Percentiles rank a stretch among this genome's conserved stretches.
Evolutionary conservation across 2,329 filamentous ascomycete species (phyloP).

Genomic region (Davidsoniella australis): DNA sequence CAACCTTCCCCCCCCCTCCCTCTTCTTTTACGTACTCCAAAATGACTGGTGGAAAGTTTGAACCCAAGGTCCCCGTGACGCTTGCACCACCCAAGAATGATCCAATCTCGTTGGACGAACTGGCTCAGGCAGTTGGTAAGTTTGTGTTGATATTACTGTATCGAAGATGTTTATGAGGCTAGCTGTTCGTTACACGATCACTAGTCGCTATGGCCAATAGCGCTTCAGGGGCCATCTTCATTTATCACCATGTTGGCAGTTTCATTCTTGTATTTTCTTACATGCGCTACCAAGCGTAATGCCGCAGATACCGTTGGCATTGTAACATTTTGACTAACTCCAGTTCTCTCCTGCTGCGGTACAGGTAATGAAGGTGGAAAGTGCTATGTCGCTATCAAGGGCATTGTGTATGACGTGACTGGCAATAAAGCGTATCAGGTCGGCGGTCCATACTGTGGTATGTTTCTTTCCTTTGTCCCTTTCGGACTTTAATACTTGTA

Average conservation of each 20-base stretch:
- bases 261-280: neutral
- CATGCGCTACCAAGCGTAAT: neutral
- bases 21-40: neutral
- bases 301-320: neutral
- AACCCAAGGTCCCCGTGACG: slow-evolving; percentile 58
- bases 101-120: slow-evolving; percentile 60
- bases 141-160: slow-evolving; percentile 9
- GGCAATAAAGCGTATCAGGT: slow-evolving; percentile 76
- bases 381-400: slow-evolving; percentile 58
- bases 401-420: slow-evolving; percentile 85
- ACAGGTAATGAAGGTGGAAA: slow-evolving; percentile 48
- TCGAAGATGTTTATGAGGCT: too few species aligned
- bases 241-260: neutral
- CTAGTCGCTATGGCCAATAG: neutral
- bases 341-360: neutral
- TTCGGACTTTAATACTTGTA: neutral
- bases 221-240: neutral
- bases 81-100: slow-evolving; percentile 79
- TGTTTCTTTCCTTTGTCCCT: slow-evolving; percentile 16
- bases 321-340: neutral
- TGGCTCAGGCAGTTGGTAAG: slow-evolving; percentile 71
- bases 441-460: slow-evolving; percentile 73
- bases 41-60: slow-evolving; percentile 49
- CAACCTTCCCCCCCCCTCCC: neutral
- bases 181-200: neutral